Percentiles rank a stretch among this genome's conserved stretches.
Conservation (phyloP, 2,329 filamentous ascomycete genomes). For the Aspergillus tubingensis region DNA sequence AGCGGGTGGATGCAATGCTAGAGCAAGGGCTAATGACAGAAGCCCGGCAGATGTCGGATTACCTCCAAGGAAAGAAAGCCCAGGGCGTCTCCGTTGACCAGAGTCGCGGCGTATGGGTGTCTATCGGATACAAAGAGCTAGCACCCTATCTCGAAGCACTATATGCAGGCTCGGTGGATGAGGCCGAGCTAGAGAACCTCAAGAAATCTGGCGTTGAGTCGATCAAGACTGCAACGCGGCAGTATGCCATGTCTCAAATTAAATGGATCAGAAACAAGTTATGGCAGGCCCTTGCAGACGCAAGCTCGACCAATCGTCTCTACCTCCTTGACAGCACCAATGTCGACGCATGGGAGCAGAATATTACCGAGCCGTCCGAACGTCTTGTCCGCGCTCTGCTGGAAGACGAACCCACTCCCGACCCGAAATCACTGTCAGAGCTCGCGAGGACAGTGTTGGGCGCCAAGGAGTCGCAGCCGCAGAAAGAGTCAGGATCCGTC, state of each 20-base stretch:
- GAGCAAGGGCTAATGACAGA: slow-evolving; percentile 64
- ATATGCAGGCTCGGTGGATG: slow-evolving; percentile 26
- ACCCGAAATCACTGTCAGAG: slow-evolving; percentile 59
- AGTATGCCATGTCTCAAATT: slow-evolving; percentile 82
- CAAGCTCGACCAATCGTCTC: slow-evolving; percentile 57
- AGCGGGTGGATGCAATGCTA: slow-evolving; percentile 83
- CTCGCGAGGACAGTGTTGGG: slow-evolving; percentile 60
- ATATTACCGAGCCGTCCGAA: slow-evolving; percentile 68
- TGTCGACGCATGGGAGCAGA: slow-evolving; percentile 59
- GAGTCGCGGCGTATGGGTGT: slow-evolving; percentile 88
- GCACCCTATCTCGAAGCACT: slow-evolving; percentile 65
- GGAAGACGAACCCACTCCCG: slow-evolving; percentile 54
- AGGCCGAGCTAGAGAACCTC: slow-evolving; percentile 55
- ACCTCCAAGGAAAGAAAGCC: slow-evolving; percentile 47
- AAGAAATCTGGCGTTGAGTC: slow-evolving; percentile 66
- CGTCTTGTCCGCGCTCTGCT: slow-evolving; percentile 67
- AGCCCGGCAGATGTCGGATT: slow-evolving; percentile 56
- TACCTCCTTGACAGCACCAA: slow-evolving; percentile 83
- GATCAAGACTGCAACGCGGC: slow-evolving; percentile 79
- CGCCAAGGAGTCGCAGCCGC: slow-evolving; percentile 56
- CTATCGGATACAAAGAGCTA: slow-evolving; percentile 94
- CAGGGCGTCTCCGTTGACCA: slow-evolving; percentile 64
- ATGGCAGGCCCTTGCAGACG: slow-evolving; percentile 65
- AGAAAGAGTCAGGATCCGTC: slow-evolving; percentile 47
- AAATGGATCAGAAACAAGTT: slow-evolving; percentile 87